phyloP scores from a whole-genome alignment of 805 yeast genomes.

The Myxozyma vanderwaltii region DNA sequence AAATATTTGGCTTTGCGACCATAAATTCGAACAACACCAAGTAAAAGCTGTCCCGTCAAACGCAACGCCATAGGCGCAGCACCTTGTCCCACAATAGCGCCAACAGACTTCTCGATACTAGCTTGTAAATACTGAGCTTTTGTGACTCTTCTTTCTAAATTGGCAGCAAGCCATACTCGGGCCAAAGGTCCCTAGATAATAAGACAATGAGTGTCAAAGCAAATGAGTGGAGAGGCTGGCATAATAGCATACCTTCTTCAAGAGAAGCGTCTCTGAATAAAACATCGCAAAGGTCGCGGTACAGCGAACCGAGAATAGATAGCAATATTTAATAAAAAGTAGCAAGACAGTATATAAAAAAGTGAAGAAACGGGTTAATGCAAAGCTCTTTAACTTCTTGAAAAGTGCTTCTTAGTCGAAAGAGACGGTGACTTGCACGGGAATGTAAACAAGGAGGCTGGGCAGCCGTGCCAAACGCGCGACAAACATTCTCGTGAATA shows the following conservation, averaged over 20 bases:
- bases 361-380: background rate
- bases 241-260: constrained; percentile 45
- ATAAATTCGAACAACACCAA: constrained; percentile 85
- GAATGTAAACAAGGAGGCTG: constrained; percentile 23
- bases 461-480: background rate
- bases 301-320: background rate
- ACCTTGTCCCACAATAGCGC: constrained; percentile 57
- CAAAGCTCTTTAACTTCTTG: background rate
- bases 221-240: background rate
- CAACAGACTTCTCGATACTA: constrained; percentile 65
- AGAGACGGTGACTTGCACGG: too few species aligned
- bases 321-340: background rate
- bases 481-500: background rate
- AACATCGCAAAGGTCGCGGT: constrained; percentile 45
- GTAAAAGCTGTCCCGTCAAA: constrained; percentile 79
- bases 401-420: too few species aligned
- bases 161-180: constrained; percentile 91
- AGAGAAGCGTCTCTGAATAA: constrained; percentile 54
- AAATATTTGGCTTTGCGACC: constrained; percentile 81
- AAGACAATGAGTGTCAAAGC: background rate
- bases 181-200: constrained; percentile 73
- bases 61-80: constrained; percentile 71
- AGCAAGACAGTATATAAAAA: background rate
- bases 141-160: constrained; percentile 74
- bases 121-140: constrained; percentile 73